Percentiles rank a stretch among this genome's conserved stretches.
Evolutionary conservation across 1,284 basidiomycete genomes (phyloP).

Genomic region (Xerocomus minutiporus): DNA sequence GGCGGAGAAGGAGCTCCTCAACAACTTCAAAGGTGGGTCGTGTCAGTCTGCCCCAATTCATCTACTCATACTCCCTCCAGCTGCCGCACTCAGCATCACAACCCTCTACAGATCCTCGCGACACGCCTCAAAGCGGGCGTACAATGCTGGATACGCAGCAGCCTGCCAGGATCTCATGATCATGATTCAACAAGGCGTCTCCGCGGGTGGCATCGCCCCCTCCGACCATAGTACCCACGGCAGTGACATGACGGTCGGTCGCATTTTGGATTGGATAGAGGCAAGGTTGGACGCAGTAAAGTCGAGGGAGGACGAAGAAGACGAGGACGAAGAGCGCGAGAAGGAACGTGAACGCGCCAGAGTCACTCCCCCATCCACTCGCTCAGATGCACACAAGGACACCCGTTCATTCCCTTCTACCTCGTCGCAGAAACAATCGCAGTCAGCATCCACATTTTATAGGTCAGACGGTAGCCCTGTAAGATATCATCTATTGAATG

Average conservation of each 20-base stretch:
- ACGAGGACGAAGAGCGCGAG: constrained; percentile 68
- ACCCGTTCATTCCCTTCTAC: constrained; percentile 19
- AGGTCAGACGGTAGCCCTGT: constrained; percentile 22
- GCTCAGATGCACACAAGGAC: constrained; percentile 18
- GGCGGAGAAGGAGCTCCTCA: constrained; percentile 72
- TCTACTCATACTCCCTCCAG: constrained; percentile 37
- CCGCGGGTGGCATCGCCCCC: constrained; percentile 43
- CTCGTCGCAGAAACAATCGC: constrained; percentile 20
- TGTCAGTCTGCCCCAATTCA: background rate
- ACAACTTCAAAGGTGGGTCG: constrained; percentile 68
- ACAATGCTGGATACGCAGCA: constrained; percentile 70
- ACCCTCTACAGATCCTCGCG: constrained; percentile 73
- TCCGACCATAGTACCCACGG: constrained; percentile 37
- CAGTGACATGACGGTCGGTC: constrained; percentile 63
- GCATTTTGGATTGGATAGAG: constrained; percentile 77
- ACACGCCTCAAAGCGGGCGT: constrained; percentile 67
- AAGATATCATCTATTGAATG: constrained; percentile 9
- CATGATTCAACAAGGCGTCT: constrained; percentile 78
- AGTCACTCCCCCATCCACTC: constrained; percentile 17
- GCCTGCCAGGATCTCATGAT: constrained; percentile 73
- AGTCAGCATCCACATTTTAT: constrained; percentile 13
- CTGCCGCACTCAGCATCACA: constrained; percentile 76
- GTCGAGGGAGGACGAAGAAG: constrained; percentile 69
- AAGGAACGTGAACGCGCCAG: constrained; percentile 37
- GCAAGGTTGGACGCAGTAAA: constrained; percentile 66